Conservation (phyloP, 192 early-diverging fungal species). For the Phlyctochytrium bullatum region DNA sequence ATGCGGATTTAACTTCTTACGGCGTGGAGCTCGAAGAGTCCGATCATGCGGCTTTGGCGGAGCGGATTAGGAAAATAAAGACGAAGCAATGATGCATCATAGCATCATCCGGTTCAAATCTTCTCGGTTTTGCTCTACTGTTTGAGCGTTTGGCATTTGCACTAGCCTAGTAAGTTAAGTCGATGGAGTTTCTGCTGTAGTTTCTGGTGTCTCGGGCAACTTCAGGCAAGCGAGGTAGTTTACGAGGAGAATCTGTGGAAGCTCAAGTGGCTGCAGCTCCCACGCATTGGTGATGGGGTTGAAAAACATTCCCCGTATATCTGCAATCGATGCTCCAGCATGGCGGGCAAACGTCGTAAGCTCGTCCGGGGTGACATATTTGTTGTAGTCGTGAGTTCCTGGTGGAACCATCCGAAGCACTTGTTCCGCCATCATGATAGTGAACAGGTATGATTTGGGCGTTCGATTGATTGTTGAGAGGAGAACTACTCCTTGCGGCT, state of each 20-base stretch:
- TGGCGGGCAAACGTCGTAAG: conserved; percentile 32
- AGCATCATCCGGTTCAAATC: no score
- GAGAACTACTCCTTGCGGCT: conserved; percentile 72
- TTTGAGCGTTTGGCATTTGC: no score
- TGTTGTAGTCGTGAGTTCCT: conserved; percentile 83
- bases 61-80: no score
- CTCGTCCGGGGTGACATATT: conserved; percentile 83
- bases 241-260: conserved; percentile 6
- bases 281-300: conserved; percentile 30
- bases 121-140: no score
- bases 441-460: conserved; percentile 66
- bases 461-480: conserved; percentile 94
- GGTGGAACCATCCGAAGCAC: conserved; percentile 71
- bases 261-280: conserved; percentile 7
- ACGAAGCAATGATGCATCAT: no score
- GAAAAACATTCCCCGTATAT: conserved; percentile 35
- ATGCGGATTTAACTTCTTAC: background rate
- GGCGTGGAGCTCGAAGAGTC: background rate
- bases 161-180: no score
- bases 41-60: background rate
- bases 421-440: conserved; percentile 80
- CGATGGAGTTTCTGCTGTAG: no score
- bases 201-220: no score
- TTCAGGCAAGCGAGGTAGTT: background rate
- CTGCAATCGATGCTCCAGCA: conserved; percentile 21